Evolutionary conservation across 2,329 filamentous ascomycete species (phyloP).

Genomic region (Aureobasidium lini): DNA sequence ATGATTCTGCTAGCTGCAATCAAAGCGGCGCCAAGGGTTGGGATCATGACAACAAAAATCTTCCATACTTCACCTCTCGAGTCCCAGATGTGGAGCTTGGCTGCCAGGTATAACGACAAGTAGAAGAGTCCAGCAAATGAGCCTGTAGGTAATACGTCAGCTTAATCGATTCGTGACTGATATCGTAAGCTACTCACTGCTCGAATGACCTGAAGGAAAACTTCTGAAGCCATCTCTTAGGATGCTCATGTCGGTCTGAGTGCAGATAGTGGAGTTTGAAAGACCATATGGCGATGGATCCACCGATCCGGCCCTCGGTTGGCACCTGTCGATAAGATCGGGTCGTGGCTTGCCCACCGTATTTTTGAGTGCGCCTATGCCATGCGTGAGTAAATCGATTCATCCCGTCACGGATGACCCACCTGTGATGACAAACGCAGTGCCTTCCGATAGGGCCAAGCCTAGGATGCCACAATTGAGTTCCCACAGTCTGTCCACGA

Average conservation of each 20-base stretch:
- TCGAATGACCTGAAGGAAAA: slow-evolving; percentile 52
- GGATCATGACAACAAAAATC: slow-evolving; percentile 46
- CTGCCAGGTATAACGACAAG: slow-evolving; percentile 52
- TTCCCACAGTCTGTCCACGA: slow-evolving; percentile 54
- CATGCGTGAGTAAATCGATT: neutral
- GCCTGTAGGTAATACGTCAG: slow-evolving; percentile 28
- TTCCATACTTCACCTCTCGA: slow-evolving; percentile 56
- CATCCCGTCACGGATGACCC: neutral
- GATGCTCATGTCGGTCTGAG: slow-evolving; percentile 40
- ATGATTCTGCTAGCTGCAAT: slow-evolving; percentile 53
- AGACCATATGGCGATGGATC: slow-evolving; percentile 36
- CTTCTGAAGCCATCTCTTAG: slow-evolving; percentile 54
- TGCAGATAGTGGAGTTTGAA: slow-evolving; percentile 45
- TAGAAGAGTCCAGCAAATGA: slow-evolving; percentile 54
- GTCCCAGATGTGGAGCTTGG: slow-evolving; percentile 53
- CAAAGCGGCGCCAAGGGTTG: slow-evolving; percentile 46
- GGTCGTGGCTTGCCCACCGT: slow-evolving; percentile 53
- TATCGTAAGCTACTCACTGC: slow-evolving; percentile 33
- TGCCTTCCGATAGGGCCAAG: slow-evolving; percentile 45
- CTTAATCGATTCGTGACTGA: neutral
- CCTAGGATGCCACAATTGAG: slow-evolving; percentile 54
- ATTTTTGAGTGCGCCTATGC: slow-evolving; percentile 45
- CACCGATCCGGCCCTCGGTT: slow-evolving; percentile 29
- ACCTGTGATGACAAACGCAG: slow-evolving; percentile 51
- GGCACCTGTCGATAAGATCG: slow-evolving; percentile 51